Percentiles rank a stretch among this genome's conserved stretches.
These are phyloP conservation scores for Rhododendron mucronatum DNA, from an alignment of 148 eudicot genomes.

Conservation along the genomic window DNA sequence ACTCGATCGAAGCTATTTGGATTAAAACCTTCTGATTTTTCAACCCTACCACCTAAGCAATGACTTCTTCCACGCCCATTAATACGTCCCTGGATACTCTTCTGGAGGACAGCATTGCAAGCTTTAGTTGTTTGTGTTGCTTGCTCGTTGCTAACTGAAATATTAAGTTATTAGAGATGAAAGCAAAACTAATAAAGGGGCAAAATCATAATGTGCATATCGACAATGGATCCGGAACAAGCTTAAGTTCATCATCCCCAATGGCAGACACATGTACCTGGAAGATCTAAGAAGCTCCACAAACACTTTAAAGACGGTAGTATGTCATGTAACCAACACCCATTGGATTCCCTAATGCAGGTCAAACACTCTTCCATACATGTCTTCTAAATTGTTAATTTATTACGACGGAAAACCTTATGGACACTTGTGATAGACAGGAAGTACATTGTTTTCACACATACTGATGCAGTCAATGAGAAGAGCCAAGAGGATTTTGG, in stretches of 20 bases:
- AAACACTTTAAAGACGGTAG: neutral
- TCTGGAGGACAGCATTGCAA: constrained; percentile 29
- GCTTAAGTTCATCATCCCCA: neutral
- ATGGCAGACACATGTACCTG: neutral
- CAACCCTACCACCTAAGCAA: constrained; percentile 62
- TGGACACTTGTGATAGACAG: neutral
- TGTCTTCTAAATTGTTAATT: neutral
- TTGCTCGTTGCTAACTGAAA: constrained; percentile 27
- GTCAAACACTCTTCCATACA: neutral
- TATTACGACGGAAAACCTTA: neutral
- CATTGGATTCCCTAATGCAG: neutral
- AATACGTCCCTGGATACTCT: constrained; percentile 32
- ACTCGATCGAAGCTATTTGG: constrained; percentile 88
- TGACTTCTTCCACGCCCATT: constrained; percentile 80
- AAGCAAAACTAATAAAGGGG: neutral
- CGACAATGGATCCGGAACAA: neutral
- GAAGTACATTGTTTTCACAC: neutral
- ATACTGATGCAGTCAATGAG: neutral
- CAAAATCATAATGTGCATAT: neutral
- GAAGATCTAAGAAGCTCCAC: neutral
- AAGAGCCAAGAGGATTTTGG: neutral
- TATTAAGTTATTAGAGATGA: constrained; percentile 8
- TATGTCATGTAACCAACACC: neutral
- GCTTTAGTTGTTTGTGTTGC: constrained; percentile 17
- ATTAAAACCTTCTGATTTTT: constrained; percentile 69